Base-by-base conservation (phyloP, 805 yeast genomes). In the Candida coquimbonensis region DNA sequence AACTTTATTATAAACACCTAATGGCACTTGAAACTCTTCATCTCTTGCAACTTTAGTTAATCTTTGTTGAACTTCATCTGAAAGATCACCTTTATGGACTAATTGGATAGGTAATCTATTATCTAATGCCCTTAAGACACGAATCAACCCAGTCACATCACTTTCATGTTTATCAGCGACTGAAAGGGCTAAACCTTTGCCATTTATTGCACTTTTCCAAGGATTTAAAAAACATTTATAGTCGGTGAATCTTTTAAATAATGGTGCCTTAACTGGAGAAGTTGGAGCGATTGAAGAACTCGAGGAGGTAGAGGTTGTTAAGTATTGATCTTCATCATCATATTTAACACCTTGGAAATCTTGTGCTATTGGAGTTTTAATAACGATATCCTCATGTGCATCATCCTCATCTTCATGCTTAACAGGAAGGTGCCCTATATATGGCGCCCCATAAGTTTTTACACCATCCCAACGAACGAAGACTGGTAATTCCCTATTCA, bases 51-150 rank as follows among this genome's bases (percentile, higher is more conserved):
- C 60, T 29, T 65, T 62, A 34, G 63, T 54, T 12, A 73, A 43
- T 19, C 55, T 56, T n/a, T 66, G 58, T 40, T 67, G 65, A 6
- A 65, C 60, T 12, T 55, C 57, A 26, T 54, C 49, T 13, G 52
- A 71, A 64, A 67, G 48, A 43, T 67, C 72, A 39, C 65, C 66
- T 51, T 65, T 65, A 50, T 66, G 70, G 19, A 71, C 54, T 14
- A 70, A 53, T 54, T 71, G 70, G 38, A 71, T 68, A 6, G 76
- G 76, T 26, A 66, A 55, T 8, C 42, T 49, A 54, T 69, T 71
- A 29, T 60, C 57, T 21, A 65, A 47, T 8, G 60, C 60, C 36
- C 74, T 58, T 21, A 71, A 57, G 38, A 77, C 66, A 53, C 64
- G 72, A 26, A 84, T 60, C 14, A 67, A 42, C 4, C 68, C 61